Base-by-base conservation (phyloP, 306 rosid genomes). In the Quercus mongolica region DNA sequence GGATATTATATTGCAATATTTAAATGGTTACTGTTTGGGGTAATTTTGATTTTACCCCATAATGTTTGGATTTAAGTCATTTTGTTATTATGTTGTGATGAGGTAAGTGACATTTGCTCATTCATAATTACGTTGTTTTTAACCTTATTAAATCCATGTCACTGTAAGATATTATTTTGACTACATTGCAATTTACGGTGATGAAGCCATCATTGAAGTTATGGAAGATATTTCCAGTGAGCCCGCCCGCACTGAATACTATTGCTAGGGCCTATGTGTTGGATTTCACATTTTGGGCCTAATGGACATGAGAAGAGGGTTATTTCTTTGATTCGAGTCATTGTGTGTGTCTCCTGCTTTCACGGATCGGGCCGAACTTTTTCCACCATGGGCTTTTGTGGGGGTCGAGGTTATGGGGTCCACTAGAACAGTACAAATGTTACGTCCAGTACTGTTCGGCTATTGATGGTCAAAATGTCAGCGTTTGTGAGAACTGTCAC, bases 191-290 rank as follows among this genome's bases (percentile, higher is more conserved):
- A 35, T 1, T 0, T 35, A 1, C 4, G 25, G 84, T 79, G 77
- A 87, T 85, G 79, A 89, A 71, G 4, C 89, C 92, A 11, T 85
- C 89, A 8, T 71, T 83, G 76, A 89, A 85, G 14, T 87, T 90
- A 6, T 85, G 91, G 69, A 68, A 89, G 80, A 87, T 76, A 88
- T 87, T 87, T 3, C 86, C 88, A 30, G 89, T 83, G 85, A 83
- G 81, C 72, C 85, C 84, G 2, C 75, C 85, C 0, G 85, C 86
- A 49, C 86, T 83, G 79, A 87, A 87, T 76, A 87, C 85, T 0
- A 10, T 9, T 9, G 52, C 15, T 3, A 3, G 52, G 52, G 52
- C 52, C 52, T 46, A 35, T 11, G 15, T 46, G 1, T 46, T 46
- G 52, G 14, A 46, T 46, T 46, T 46, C 14, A 46, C 52, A 46